These are phyloP conservation scores for Fusarium sp. DNA, from an alignment of 2,329 filamentous ascomycete genomes.

Conservation along the genomic window DNA sequence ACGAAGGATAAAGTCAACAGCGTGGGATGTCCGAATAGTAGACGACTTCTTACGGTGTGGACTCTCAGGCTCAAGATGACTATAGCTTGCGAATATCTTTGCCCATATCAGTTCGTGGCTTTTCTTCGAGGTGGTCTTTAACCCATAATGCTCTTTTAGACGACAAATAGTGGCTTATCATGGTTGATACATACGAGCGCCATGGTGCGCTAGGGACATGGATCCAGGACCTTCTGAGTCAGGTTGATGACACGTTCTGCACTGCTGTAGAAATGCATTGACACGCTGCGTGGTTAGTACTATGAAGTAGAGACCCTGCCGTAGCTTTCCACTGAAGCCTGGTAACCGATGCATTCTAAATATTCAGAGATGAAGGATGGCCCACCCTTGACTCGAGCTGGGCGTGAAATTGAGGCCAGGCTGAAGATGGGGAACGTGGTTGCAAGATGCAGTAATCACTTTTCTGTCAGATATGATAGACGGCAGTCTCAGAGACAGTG, in stretches of 20 bases:
- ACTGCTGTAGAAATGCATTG: slow-evolving; percentile 16
- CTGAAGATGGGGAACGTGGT: slow-evolving; percentile 11
- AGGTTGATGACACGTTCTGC: slow-evolving; percentile 24
- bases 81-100: not conserved
- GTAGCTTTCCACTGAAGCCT: not conserved
- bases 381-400: slow-evolving; percentile 16
- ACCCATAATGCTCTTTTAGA: not conserved
- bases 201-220: slow-evolving; percentile 27
- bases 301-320: not conserved
- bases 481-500: not conserved
- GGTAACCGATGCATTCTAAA: slow-evolving; percentile 13
- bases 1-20: not conserved
- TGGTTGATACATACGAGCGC: not conserved
- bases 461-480: slow-evolving; percentile 17
- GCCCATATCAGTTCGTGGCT: not conserved
- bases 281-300: slow-evolving; percentile 13
- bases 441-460: slow-evolving; percentile 24
- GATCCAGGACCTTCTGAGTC: slow-evolving; percentile 34
- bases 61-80: not conserved
- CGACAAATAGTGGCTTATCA: slow-evolving; percentile 21
- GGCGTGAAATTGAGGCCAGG: slow-evolving; percentile 36
- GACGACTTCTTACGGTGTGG: not conserved
- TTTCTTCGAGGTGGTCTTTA: not conserved
- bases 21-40: not conserved
- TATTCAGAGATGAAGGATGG: slow-evolving; percentile 3